Conservation (phyloP, 163 green algal genomes). For the Scenedesmus sp. region DNA sequence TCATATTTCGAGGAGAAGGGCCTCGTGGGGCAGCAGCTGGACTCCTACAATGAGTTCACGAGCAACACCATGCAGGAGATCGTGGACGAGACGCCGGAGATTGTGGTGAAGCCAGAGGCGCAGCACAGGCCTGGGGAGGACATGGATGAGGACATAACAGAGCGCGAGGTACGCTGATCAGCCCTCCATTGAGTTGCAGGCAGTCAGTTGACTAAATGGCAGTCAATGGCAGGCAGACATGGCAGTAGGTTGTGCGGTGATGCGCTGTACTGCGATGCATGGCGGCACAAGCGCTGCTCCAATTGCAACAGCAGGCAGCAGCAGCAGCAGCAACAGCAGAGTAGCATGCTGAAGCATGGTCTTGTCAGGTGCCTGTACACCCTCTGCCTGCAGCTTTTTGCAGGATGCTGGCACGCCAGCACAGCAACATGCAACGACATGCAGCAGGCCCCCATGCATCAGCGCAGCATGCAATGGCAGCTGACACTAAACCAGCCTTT, state of each 20-base stretch:
- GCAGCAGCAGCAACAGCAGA: neutral
- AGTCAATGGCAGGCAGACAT: conserved; percentile 62
- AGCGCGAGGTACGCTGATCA: conserved; percentile 40
- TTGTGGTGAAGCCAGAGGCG: conserved; percentile 88
- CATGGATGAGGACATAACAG: conserved; percentile 53
- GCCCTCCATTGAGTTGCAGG: too few species aligned
- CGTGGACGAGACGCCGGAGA: conserved; percentile 92
- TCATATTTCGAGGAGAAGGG: conserved; percentile 98
- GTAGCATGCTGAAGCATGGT: neutral
- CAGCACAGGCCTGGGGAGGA: conserved; percentile 87
- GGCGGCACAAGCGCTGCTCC: neutral
- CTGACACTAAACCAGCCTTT: neutral
- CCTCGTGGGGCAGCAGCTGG: conserved; percentile 98
- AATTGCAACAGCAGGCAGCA: neutral
- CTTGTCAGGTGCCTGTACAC: neutral
- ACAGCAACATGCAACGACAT: neutral
- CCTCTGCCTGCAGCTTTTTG: neutral
- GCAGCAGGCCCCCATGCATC: neutral
- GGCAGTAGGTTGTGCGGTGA: neutral
- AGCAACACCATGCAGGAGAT: conserved; percentile 96
- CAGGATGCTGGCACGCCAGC: neutral
- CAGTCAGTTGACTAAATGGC: neutral
- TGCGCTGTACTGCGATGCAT: neutral
- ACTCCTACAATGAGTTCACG: conserved; percentile 99
- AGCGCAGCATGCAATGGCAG: neutral